Percentiles rank a stretch among this genome's conserved stretches.
Conservation (phyloP, 176 grass and related monocot species). For the Carex littledalei region DNA sequence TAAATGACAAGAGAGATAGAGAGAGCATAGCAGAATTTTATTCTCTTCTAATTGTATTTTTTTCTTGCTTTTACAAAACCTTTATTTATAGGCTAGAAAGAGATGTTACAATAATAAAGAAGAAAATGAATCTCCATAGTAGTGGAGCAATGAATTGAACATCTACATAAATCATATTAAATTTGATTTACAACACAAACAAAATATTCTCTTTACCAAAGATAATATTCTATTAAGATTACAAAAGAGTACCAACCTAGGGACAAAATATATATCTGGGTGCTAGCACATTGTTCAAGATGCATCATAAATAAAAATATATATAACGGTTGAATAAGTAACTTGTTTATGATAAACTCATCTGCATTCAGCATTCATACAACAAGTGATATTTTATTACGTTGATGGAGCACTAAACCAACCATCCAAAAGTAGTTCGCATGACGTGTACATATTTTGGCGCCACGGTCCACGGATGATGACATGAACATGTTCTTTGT, state of each 20-base stretch:
- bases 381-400: background rate
- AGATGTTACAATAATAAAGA: too few species aligned
- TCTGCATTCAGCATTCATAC: background rate
- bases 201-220: background rate
- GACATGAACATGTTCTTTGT: background rate
- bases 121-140: too few species aligned
- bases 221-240: background rate
- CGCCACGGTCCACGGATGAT: background rate
- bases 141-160: too few species aligned
- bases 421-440: background rate
- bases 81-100: too few species aligned
- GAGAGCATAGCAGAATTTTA: too few species aligned
- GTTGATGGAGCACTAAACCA: background rate
- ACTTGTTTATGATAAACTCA: background rate
- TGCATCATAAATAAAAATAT: background rate
- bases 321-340: background rate
- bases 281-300: background rate
- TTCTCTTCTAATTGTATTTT: too few species aligned
- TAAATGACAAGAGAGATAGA: too few species aligned
- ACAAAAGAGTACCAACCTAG: too few species aligned
- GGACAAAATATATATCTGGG: background rate
- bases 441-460: slow-evolving; percentile 7
- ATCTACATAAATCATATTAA: too few species aligned
- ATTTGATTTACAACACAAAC: too few species aligned
- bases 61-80: too few species aligned